These are phyloP conservation scores for Ganoderma lingzhi DNA, from an alignment of 1,284 basidiomycete species.

Conservation along the genomic window DNA sequence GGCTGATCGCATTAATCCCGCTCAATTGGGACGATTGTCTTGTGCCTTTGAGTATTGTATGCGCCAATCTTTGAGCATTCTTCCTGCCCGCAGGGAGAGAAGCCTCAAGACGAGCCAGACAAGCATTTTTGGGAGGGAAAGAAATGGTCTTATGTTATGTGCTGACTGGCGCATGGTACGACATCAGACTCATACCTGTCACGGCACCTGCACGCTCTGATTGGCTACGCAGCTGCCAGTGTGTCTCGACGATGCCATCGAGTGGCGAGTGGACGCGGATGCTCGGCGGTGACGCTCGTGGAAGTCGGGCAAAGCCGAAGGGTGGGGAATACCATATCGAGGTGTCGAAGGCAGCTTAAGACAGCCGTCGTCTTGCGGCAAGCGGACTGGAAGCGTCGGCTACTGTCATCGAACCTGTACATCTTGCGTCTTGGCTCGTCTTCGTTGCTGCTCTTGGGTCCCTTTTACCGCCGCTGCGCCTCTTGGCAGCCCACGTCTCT, in stretches of 20 bases:
- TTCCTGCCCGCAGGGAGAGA: background rate
- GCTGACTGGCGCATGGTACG: slow-evolving; percentile 25
- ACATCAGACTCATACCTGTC: slow-evolving; percentile 15
- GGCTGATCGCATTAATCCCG: slow-evolving; percentile 24
- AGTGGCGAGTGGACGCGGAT: background rate
- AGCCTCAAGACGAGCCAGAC: background rate
- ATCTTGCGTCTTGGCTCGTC: slow-evolving; percentile 4
- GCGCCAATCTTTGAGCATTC: slow-evolving; percentile 6
- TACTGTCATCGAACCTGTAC: background rate
- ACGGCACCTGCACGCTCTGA: slow-evolving; percentile 13
- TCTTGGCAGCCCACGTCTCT: slow-evolving; percentile 7
- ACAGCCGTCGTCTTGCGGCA: background rate
- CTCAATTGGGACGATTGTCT: slow-evolving; percentile 4
- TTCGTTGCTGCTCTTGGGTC: slow-evolving; percentile 10
- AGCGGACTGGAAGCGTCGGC: background rate
- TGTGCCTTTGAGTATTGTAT: slow-evolving; percentile 10
- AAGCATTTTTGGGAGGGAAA: slow-evolving; percentile 5
- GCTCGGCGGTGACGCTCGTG: background rate
- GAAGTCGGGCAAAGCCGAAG: slow-evolving; percentile 1
- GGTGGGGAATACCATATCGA: background rate
- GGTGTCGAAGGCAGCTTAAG: background rate
- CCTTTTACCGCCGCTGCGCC: slow-evolving; percentile 2
- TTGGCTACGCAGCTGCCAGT: slow-evolving; percentile 17
- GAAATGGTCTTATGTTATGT: slow-evolving; percentile 8
- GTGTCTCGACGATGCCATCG: slow-evolving; percentile 12